Base-by-base conservation (phyloP, 331 rosid genomes). In the Stylosanthes scabra region DNA sequence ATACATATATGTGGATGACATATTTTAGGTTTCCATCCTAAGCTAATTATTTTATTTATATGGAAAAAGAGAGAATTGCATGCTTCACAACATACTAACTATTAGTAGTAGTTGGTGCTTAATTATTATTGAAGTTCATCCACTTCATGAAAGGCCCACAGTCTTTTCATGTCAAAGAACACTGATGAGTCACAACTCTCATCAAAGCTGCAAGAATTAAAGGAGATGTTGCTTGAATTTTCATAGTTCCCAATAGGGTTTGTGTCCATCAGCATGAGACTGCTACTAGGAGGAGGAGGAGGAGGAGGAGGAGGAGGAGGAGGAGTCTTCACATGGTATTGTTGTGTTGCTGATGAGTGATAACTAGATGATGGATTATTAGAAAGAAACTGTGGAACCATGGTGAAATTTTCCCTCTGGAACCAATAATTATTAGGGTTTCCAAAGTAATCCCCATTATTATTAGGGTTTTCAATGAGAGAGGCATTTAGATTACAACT, bases 141-240 rank as follows among this genome's bases (percentile, higher is more conserved):
- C 45, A 71, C 73, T 28, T 83, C 92, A 54, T 80, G 83, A 77
- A 80, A 88, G 55, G 66, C 31, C 91, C 88, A 87, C 67, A 84
- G 91, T 78, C 72, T 81, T 71, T 88, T 91, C 85, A 80, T 71
- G 63, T 85, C 90, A 45, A 78, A 80, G 77, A 89, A 81, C 83
- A 84, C 50, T 31, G 91, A 81, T 31, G 91, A 81, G 74, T 75
- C 83, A 63, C 82, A 87, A 59, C 81, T 82, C 57, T 89, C 96
- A 27, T 85, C 91, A 76, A 83, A 89, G 88, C 83, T 31, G 5
- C 5, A 83, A 8, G 86, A 88, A 63, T 31, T 31, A 31, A 87
- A 81, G 3, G 96, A 89, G 47, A 76, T 82, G 80, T 83, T 86
- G 80, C 84, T 86, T 45, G 84, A 78, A 61, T 52, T 80, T 65